A percentile compares a stretch with the other conserved stretches of the same genome.
Conservation (phyloP, 495 filamentous ascomycete species). For the Aspergillus coremiiformis region DNA sequence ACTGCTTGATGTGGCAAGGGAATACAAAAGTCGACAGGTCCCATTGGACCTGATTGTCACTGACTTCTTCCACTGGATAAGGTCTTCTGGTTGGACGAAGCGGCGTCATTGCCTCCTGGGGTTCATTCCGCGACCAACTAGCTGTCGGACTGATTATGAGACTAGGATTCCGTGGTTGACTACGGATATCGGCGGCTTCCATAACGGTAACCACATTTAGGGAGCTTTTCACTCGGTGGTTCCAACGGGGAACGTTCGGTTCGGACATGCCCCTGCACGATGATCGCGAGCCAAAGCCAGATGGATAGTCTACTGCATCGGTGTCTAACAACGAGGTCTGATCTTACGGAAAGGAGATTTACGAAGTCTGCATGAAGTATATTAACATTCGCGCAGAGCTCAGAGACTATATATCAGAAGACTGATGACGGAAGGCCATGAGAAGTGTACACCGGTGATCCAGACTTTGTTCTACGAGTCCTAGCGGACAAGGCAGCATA, state of each 20-base stretch:
- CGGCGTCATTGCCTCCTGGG: slow-evolving; percentile 53
- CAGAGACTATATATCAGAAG: slow-evolving; percentile 46
- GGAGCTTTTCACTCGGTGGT: slow-evolving; percentile 54
- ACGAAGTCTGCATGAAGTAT: slow-evolving; percentile 49
- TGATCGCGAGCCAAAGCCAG: slow-evolving; percentile 47
- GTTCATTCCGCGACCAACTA: slow-evolving; percentile 47
- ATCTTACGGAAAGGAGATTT: slow-evolving; percentile 50
- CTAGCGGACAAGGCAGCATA: slow-evolving; percentile 41
- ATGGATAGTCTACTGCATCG: slow-evolving; percentile 27
- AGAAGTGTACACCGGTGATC: slow-evolving; percentile 49
- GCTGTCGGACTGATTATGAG: slow-evolving; percentile 53
- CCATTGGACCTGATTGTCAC: slow-evolving; percentile 52
- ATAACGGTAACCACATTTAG: slow-evolving; percentile 50
- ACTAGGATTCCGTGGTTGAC: slow-evolving; percentile 53
- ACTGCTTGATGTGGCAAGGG: slow-evolving; percentile 45
- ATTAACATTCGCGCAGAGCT: slow-evolving; percentile 46
- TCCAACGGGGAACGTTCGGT: slow-evolving; percentile 55
- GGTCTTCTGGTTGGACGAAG: slow-evolving; percentile 56
- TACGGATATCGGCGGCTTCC: slow-evolving; percentile 54
- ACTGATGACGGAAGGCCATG: slow-evolving; percentile 48
- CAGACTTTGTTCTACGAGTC: slow-evolving; percentile 50
- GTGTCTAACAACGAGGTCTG: slow-evolving; percentile 53
- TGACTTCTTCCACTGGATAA: slow-evolving; percentile 56
- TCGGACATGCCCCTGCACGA: slow-evolving; percentile 55
- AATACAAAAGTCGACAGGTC: slow-evolving; percentile 42